Evolutionary conservation across 176 grass and related monocot genomes (phyloP).

Genomic region (Typha latifolia): DNA sequence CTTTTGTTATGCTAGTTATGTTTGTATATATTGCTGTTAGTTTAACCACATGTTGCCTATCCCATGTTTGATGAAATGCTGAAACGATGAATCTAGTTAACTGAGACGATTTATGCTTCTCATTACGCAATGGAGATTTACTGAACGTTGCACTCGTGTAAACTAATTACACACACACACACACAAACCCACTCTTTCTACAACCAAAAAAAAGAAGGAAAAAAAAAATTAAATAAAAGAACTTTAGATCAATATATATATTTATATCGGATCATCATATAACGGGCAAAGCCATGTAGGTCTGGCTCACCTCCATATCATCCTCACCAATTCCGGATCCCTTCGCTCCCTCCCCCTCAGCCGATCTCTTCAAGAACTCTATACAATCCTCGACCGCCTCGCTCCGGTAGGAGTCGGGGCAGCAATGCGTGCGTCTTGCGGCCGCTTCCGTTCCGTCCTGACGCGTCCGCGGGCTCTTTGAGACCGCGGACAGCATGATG

Average conservation of each 20-base stretch:
- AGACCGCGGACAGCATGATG: constrained; percentile 39
- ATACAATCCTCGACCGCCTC: constrained; percentile 90
- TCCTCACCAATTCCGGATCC: background rate
- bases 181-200: too few species aligned
- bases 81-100: too few species aligned
- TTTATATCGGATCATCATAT: background rate
- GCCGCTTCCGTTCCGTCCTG: background rate
- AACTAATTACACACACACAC: too few species aligned
- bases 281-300: background rate
- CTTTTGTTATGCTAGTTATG: too few species aligned
- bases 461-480: background rate
- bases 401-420: constrained; percentile 61
- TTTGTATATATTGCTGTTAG: too few species aligned
- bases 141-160: too few species aligned
- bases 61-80: too few species aligned
- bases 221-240: background rate
- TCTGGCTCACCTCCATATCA: background rate
- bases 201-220: background rate
- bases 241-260: background rate
- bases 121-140: too few species aligned
- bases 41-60: too few species aligned
- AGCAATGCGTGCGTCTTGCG: constrained; percentile 18
- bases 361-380: constrained; percentile 71
- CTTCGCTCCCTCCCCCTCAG: constrained; percentile 23
- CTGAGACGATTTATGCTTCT: too few species aligned